Base-by-base conservation (phyloP, 768 basidiomycete genomes). In the Neoboletus subvelutipes region DNA sequence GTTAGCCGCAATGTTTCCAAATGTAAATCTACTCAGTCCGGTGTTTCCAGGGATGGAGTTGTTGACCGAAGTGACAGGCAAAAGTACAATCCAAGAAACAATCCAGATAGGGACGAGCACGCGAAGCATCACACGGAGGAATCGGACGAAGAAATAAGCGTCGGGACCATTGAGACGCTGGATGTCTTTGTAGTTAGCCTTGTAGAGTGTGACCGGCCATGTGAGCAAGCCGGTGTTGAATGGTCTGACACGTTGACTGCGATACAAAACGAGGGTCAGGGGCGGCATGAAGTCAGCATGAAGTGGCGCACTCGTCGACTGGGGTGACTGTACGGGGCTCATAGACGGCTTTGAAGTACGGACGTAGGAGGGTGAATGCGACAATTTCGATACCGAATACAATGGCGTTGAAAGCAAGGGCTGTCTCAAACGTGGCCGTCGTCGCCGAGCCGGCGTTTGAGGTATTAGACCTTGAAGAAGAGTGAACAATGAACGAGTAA, bases 101-200 rank as follows among this genome's bases (percentile, higher is more conserved):
- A 93, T 59, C 95, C 93, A 99, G 66, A 97, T 92, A 24, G 97
- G 95, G 7, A 95, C 64, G 69, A 98, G 80, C 26, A 94, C 75
- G 61, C 86, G 82, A 49, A 85, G 70, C 83, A 97, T 89, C 79
- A 98, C 86, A 48, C 87, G 84, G 29, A 92, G 78, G 71, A 91
- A 98, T 52, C 93, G 88, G 45, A 97, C 87, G 64, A 90, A 99
- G 67, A 95, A 87, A 75, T 96, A 99, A 17, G 94, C 90, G 69
- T 98, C 96, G 56, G 90, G 77, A 28, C 93, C 93, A 59, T 94
- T 94, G 42, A 82, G 79, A 42, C 76, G 75, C 57, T 84, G 80
- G 55, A 92, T 84, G 24, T 77, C 79, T 29, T 73, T 73, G 65
- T 86, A 84, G 66, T 92, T 82, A 2, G 86, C 79, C 2, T 76